Evolutionary conservation across 371 early-diverging fungal species (phyloP).

Genomic region (Globomyces sp.): DNA sequence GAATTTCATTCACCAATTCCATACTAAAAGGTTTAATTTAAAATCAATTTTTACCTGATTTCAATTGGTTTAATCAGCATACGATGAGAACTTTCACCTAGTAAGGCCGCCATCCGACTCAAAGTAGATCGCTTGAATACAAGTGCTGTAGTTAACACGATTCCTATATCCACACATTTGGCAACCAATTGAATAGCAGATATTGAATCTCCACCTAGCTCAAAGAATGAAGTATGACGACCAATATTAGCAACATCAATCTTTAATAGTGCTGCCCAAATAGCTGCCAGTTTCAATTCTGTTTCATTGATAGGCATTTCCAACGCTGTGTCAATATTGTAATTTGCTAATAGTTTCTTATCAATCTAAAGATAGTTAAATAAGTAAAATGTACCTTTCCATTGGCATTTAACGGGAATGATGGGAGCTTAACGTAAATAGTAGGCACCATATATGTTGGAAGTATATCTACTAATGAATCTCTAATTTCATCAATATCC

Average conservation of each 20-base stretch:
- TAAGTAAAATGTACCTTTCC: conserved; percentile 24
- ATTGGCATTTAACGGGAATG: conserved; percentile 22
- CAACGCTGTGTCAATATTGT: conserved; percentile 6
- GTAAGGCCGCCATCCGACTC: not conserved
- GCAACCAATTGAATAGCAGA: conserved; percentile 13
- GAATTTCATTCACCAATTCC: too few species aligned
- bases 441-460: conserved; percentile 36
- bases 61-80: too few species aligned
- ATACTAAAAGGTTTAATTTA: too few species aligned
- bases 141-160: not conserved
- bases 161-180: not conserved
- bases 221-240: conserved; percentile 27
- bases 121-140: conserved; percentile 4
- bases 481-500: conserved; percentile 16
- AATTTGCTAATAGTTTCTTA: conserved; percentile 4
- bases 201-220: conserved; percentile 39
- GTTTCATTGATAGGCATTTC: conserved; percentile 12
- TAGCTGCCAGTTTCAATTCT: conserved; percentile 20
- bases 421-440: conserved; percentile 13
- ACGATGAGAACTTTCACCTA: too few species aligned
- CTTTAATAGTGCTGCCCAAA: conserved; percentile 22
- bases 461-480: conserved; percentile 4
- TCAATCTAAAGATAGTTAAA: conserved; percentile 21
- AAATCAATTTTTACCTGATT: too few species aligned
- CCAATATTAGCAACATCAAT: conserved; percentile 15